These are phyloP conservation scores for Chimonanthus salicifolius DNA, from an alignment of 164 flowering plant species.

Conservation along the genomic window DNA sequence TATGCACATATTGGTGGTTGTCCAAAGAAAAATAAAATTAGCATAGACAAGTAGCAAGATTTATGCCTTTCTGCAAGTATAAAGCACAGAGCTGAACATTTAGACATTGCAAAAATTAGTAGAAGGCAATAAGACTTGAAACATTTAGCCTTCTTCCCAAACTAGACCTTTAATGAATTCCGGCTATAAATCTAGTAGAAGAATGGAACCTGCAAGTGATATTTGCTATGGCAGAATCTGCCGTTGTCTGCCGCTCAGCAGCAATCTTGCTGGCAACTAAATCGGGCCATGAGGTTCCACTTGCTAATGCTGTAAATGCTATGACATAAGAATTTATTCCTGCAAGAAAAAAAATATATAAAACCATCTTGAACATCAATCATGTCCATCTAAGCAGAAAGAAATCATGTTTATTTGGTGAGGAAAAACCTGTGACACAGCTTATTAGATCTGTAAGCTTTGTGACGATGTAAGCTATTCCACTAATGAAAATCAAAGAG, in stretches of 20 bases:
- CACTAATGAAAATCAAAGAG: constrained; percentile 76
- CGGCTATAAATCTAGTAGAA: neutral
- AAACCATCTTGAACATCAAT: neutral
- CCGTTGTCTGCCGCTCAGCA: constrained; percentile 87
- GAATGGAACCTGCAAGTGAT: constrained; percentile 84
- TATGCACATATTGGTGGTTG: too few relatives aligned
- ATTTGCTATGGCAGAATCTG: constrained; percentile 97
- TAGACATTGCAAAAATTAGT: too few relatives aligned
- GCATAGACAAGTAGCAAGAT: too few relatives aligned
- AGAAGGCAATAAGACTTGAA: too few relatives aligned
- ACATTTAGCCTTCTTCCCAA: too few relatives aligned
- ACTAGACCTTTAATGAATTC: too few relatives aligned
- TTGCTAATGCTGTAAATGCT: constrained; percentile 87
- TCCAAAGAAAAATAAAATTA: too few relatives aligned
- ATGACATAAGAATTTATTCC: constrained; percentile 87
- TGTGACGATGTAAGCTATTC: constrained; percentile 73
- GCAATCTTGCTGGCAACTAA: constrained; percentile 97
- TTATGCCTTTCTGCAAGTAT: too few relatives aligned
- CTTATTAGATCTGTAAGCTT: constrained; percentile 76
- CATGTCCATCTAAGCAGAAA: neutral
- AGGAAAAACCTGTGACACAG: constrained; percentile 74
- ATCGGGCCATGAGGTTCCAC: constrained; percentile 99
- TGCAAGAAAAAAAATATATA: constrained; percentile 19
- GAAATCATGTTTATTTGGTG: neutral
- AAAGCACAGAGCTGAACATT: too few relatives aligned